A percentile compares a stretch with the other conserved stretches of the same genome.
Evolutionary conservation across 805 yeast species (phyloP).

Genomic region (Candida xiaguanensis): DNA sequence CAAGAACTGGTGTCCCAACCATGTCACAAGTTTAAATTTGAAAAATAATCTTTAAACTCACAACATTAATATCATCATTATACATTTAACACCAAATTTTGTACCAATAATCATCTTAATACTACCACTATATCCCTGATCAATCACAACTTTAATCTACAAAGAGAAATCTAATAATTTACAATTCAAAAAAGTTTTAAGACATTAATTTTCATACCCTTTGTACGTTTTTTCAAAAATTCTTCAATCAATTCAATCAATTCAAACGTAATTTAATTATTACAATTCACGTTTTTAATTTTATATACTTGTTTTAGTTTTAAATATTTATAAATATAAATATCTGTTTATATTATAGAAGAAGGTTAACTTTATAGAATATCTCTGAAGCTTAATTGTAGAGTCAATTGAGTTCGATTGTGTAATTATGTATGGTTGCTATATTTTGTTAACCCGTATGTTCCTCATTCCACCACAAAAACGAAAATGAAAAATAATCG

Average conservation of each 20-base stretch:
- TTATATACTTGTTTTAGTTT: constrained; percentile 2
- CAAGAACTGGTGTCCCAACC: constrained; percentile 83
- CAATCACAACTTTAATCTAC: neutral
- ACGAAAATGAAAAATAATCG: too few relatives aligned
- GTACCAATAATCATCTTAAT: neutral
- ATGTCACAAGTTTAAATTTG: constrained; percentile 75
- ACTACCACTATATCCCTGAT: neutral
- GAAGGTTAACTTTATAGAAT: too few relatives aligned
- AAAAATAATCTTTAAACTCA: neutral
- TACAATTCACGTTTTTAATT: neutral
- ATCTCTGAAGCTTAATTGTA: too few relatives aligned
- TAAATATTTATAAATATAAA: neutral
- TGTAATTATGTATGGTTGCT: too few relatives aligned
- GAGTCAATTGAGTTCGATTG: too few relatives aligned
- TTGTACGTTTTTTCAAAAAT: neutral
- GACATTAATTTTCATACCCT: neutral
- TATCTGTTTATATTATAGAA: neutral
- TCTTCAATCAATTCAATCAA: too few relatives aligned
- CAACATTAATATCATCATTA: too few relatives aligned
- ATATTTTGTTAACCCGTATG: too few relatives aligned
- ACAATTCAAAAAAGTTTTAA: neutral
- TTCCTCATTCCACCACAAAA: too few relatives aligned
- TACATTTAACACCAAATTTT: neutral
- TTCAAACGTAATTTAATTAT: too few relatives aligned
- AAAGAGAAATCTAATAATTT: neutral